Evolutionary conservation across 2,329 filamentous ascomycete genomes (phyloP).

Genomic region (Tolypocladium ophioglossoides): DNA sequence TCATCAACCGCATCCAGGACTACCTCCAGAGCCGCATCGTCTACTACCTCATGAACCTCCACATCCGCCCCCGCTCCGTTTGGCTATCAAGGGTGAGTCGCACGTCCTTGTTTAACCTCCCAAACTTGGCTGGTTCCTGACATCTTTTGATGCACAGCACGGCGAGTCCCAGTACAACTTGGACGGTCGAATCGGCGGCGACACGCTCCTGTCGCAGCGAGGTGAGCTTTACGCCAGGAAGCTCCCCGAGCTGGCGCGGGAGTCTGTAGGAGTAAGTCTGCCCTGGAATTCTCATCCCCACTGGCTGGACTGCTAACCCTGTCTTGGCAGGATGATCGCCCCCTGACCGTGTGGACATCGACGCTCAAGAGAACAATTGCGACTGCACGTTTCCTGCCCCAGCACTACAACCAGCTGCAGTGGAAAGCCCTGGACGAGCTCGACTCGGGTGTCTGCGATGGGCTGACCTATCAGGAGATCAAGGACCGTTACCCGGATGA

Average conservation of each 20-base stretch:
- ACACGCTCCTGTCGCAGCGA: slow-evolving; percentile 74
- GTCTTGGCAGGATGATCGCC: slow-evolving; percentile 42
- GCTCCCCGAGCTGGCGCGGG: slow-evolving; percentile 71
- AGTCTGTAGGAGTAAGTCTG: slow-evolving; percentile 70
- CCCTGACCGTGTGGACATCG: slow-evolving; percentile 53
- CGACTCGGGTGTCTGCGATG: slow-evolving; percentile 92
- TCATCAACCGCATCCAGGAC: slow-evolving; percentile 96
- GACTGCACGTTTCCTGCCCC: slow-evolving; percentile 72
- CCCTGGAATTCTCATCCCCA: neutral
- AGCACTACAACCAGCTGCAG: slow-evolving; percentile 83
- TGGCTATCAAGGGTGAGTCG: slow-evolving; percentile 80
- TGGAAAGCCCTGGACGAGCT: slow-evolving; percentile 99
- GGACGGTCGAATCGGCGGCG: slow-evolving; percentile 82
- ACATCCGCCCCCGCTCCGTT: slow-evolving; percentile 92
- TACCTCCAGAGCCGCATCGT: slow-evolving; percentile 94
- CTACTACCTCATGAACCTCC: slow-evolving; percentile 97
- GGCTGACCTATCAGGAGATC: slow-evolving; percentile 92
- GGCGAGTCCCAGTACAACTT: slow-evolving; percentile 93
- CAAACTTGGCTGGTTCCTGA: neutral
- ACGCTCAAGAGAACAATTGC: slow-evolving; percentile 75
- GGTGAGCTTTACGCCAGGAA: slow-evolving; percentile 80
- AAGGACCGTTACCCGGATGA: slow-evolving; percentile 86
- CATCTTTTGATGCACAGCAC: slow-evolving; percentile 44
- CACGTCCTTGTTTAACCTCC: neutral
- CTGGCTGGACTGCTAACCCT: neutral